A percentile compares a stretch with the other conserved stretches of the same genome.
These are phyloP conservation scores for Grigorovia jiainica DNA, from an alignment of 805 yeast genomes.

Conservation along the genomic window DNA sequence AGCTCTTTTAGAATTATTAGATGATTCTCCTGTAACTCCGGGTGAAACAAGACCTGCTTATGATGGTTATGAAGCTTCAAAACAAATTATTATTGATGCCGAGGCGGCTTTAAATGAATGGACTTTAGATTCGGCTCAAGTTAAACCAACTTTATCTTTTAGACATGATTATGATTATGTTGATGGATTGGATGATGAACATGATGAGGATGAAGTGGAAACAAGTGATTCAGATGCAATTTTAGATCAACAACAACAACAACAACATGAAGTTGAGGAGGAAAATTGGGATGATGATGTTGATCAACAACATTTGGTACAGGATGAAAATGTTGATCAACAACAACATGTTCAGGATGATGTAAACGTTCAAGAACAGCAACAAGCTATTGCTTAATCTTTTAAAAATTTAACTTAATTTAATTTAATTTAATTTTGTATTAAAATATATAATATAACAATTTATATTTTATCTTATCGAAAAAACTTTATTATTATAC, in stretches of 20 bases:
- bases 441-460: too few relatives aligned
- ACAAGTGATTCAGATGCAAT: slow-evolving; percentile 3
- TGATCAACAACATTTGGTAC: background rate
- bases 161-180: slow-evolving; percentile 42
- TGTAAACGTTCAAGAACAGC: background rate
- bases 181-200: slow-evolving; percentile 42
- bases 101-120: slow-evolving; percentile 75
- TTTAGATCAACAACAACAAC: slow-evolving; percentile 1
- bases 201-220: slow-evolving; percentile 29
- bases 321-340: background rate
- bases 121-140: slow-evolving; percentile 77
- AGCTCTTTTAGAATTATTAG: slow-evolving; percentile 72
- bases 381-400: too few relatives aligned
- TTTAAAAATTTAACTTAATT: too few relatives aligned
- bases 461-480: too few relatives aligned
- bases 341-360: background rate
- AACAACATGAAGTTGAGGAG: background rate
- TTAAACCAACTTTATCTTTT: slow-evolving; percentile 70
- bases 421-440: too few relatives aligned
- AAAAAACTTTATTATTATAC: too few relatives aligned
- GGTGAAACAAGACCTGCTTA: slow-evolving; percentile 88
- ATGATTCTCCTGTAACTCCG: slow-evolving; percentile 79
- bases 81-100: slow-evolving; percentile 78
- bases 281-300: slow-evolving; percentile 1
- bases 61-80: slow-evolving; percentile 82